Evolutionary conservation across 371 early-diverging fungal genomes (phyloP), one percentile per base, ranked within the genome.

Genomic region (Mortierella sp.): DNA sequence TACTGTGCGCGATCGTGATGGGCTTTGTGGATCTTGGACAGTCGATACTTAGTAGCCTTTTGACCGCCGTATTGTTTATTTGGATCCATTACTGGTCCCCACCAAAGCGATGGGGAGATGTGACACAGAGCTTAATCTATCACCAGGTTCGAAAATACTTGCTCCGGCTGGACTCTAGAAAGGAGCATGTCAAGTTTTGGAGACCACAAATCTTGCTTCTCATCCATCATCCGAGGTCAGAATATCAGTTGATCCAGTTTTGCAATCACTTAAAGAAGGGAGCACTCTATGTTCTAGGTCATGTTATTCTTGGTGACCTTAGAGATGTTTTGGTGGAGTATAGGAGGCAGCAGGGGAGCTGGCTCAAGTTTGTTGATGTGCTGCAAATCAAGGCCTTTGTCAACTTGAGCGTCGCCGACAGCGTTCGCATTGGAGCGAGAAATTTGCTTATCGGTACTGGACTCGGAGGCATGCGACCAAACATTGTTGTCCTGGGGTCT

Each of bases 101-200:
- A 35, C 90, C 90, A 6, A 91, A 90, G 67, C 73, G 86, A 39
- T 92, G 91, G 91, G 92, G 92, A 18, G 90, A 91, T 72, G 89
- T 92, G 10, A 87, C 88, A 1, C 91, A 90, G 72, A 84, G 85
- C 45, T 77, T 92, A 64, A 90, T 91, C 63, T 92, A 91, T 73
- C 92, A 91, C 70, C 92, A 92, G 70, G 92, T 91, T 40, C 88
- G 92, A 75, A 91, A 91, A 72, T 91, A 87, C 71, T 73, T 92
- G 69, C 83, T 92, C 28, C 84, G 89, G 18, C 80, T 92, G 55
- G 91, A 92, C 52, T 59, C 80, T 20, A 84, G 88, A 49, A 89
- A 88, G 67, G 89, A 88, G 40, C 89, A 91, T 61, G 88, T 91
- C 81, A 91, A 91, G 77, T 89, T 87, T 64, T 92, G 92, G 92